These are phyloP conservation scores for Cladosporium halotolerans DNA, from an alignment of 2,329 filamentous ascomycete genomes.

Conservation along the genomic window DNA sequence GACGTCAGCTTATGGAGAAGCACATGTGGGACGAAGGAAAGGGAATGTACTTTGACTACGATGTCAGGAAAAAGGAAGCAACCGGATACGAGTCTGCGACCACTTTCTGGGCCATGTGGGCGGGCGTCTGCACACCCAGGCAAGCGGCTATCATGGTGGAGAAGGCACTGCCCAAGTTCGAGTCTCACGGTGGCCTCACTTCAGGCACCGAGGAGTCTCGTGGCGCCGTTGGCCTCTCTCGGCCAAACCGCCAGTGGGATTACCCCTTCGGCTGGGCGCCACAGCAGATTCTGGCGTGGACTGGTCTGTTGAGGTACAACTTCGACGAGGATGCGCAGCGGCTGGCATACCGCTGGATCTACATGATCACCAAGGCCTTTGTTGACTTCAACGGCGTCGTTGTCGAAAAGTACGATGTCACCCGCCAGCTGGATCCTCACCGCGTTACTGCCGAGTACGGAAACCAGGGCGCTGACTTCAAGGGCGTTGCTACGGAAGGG, in stretches of 20 bases:
- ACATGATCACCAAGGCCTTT: slow-evolving; percentile 97
- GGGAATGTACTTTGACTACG: slow-evolving; percentile 97
- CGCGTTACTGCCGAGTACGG: slow-evolving; percentile 95
- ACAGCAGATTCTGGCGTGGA: slow-evolving; percentile 98
- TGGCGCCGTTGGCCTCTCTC: slow-evolving; percentile 68
- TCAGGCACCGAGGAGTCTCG: slow-evolving; percentile 87
- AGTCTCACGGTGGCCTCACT: slow-evolving; percentile 78
- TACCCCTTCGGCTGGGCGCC: slow-evolving; percentile 98
- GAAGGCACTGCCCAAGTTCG: slow-evolving; percentile 78
- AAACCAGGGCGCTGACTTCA: slow-evolving; percentile 92
- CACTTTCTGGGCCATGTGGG: slow-evolving; percentile 97
- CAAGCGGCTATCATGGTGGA: slow-evolving; percentile 80
- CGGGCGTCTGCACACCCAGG: slow-evolving; percentile 74
- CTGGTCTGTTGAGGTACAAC: slow-evolving; percentile 81
- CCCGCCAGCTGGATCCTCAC: slow-evolving; percentile 80
- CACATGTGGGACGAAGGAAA: slow-evolving; percentile 87
- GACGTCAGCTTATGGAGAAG: slow-evolving; percentile 82
- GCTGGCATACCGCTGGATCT: slow-evolving; percentile 91
- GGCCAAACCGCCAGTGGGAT: slow-evolving; percentile 96
- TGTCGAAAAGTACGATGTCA: slow-evolving; percentile 98
- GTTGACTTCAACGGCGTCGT: slow-evolving; percentile 98
- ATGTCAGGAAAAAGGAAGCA: slow-evolving; percentile 74
- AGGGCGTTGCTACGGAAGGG: slow-evolving; percentile 93
- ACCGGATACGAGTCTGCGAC: slow-evolving; percentile 85
- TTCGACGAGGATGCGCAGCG: slow-evolving; percentile 86